Base-by-base conservation (phyloP, 2,329 filamentous ascomycete species). In the Fusarium napiforme region DNA sequence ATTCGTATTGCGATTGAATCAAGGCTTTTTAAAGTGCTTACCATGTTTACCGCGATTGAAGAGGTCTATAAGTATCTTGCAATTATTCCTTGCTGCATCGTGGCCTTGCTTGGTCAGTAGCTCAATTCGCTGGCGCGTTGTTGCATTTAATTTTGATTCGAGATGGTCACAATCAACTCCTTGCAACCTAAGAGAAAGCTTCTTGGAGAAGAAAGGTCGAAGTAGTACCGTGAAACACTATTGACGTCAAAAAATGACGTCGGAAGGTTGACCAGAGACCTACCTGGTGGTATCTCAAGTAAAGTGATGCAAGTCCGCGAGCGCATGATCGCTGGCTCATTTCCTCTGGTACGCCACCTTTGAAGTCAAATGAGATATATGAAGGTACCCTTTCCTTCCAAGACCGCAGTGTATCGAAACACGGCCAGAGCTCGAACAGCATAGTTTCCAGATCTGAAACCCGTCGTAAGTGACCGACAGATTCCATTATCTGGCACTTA, bases 211-310 rank as follows among this genome's bases (percentile, higher is more conserved):
- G 21, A 56, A 32, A 9, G 37, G 52, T 21, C 52, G 37, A 30
- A 56, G 37, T 5, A 56, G 9, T 9, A 56, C 52, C 7, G 15
- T 42, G 0, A 40, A 56, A 19, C 37, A 56, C 52, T 56, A 19
- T 21, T 21, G 4, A 5, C 5, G 37, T 42, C 26, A 56, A 9
- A 3, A 19, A 0, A 9, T n/a, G 26, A 42, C 9, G 14, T 23
- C 7, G 1, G 14, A n/a, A n/a, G 5, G 4, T 32, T 28, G 23
- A 10, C 9, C 7, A 12, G 16, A 4, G 26, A 4, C 28, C 36
- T 32, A 56, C 52, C 12, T 42, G 52, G 19, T 55, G 50, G 7
- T 56, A 56, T n/a, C 26, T 28, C 26, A 56, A 40, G 28, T 56
- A 56, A 5, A 55, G 26, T 2, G 37, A 55, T 18, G 37, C 52